Base-by-base conservation (phyloP, 2,329 filamentous ascomycete species). In the Pseudogymnoascus sp. region DNA sequence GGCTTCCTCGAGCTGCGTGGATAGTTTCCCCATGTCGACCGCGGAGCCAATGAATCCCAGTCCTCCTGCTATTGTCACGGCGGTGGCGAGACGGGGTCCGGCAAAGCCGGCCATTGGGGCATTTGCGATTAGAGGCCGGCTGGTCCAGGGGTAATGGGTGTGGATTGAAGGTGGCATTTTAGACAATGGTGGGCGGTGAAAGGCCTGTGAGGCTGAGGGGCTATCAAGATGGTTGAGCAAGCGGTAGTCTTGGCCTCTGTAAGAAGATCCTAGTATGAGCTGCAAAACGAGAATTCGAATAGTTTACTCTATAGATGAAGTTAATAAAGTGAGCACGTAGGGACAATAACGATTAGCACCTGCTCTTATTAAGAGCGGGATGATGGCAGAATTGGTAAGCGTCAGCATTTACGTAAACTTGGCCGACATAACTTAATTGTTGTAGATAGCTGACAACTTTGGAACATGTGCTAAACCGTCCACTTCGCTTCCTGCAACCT, bases 61-160 rank as follows among this genome's bases (percentile, higher is more conserved):
- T 3, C 80, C 81, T 5, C 80, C 80, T 33, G 83, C 82, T 68
- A 75, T 75, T 1, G 83, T 86, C 13, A 90, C 81, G 44, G 84
- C 81, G 29, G 85, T 76, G 2, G 87, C 85, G 2, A 91, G 79
- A 0, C 75, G 67, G 71, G 79, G 65, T 72, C 81, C 70, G 73
- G 79, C 68, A 80, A 90, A 83, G 37, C 85, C 78, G 46, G 86
- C 82, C 88, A 91, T 91, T 0, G 89, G 89, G 1, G 87, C 88
- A 37, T 79, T 78, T 50, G 81, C 77, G 29, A 91, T 79, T 17
- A 89, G 73, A 5, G 86, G 87, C 1, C 35, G 35, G 17, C 4
- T n/a, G 35, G 35, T 38, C 35, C 35, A 38, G 4, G 35, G 35
- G 35, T 38, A 38, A 38, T 38, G 35, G 17, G 35, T 38, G 35